A percentile compares a stretch with the other conserved stretches of the same genome.
These are phyloP conservation scores for Wickerhamiella sergipiensis DNA, from an alignment of 805 yeast species.

Conservation along the genomic window DNA sequence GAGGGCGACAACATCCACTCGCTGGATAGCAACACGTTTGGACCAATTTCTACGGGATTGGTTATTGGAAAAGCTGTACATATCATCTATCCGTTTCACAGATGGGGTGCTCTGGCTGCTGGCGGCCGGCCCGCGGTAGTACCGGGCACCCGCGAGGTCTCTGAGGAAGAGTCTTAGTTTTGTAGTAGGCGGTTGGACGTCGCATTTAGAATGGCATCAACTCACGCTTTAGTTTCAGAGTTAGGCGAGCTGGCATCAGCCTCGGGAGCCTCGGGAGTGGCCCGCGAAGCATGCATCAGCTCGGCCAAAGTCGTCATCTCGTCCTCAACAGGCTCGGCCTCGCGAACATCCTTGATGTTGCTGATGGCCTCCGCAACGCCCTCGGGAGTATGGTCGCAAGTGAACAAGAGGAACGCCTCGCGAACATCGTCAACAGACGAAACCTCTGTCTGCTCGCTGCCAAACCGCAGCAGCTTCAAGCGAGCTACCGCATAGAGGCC, in stretches of 20 bases:
- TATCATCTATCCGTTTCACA: constrained; percentile 55
- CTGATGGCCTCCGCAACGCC: constrained; percentile 30
- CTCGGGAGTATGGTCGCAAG: constrained; percentile 31
- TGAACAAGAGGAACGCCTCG: constrained; percentile 37
- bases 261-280: not conserved
- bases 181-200: no score
- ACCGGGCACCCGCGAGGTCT: not conserved
- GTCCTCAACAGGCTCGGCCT: constrained; percentile 16
- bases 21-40: constrained; percentile 75
- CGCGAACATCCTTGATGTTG: constrained; percentile 36
- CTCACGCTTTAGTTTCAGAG: no score
- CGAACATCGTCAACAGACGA: constrained; percentile 22
- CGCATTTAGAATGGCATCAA: no score
- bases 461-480: constrained; percentile 46
- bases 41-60: constrained; percentile 73
- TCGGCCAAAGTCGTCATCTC: constrained; percentile 19
- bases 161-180: not conserved
- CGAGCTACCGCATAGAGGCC: constrained; percentile 62
- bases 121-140: constrained; percentile 30
- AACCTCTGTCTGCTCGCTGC: constrained; percentile 20
- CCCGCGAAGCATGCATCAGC: constrained; percentile 13
- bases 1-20: constrained; percentile 81
- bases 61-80: constrained; percentile 61
- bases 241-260: no score
- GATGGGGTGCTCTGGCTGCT: constrained; percentile 36